Evolutionary conservation across 192 early-diverging fungal genomes (phyloP), one percentile per base, ranked within the genome.

Genomic region (Gigaspora rosea): DNA sequence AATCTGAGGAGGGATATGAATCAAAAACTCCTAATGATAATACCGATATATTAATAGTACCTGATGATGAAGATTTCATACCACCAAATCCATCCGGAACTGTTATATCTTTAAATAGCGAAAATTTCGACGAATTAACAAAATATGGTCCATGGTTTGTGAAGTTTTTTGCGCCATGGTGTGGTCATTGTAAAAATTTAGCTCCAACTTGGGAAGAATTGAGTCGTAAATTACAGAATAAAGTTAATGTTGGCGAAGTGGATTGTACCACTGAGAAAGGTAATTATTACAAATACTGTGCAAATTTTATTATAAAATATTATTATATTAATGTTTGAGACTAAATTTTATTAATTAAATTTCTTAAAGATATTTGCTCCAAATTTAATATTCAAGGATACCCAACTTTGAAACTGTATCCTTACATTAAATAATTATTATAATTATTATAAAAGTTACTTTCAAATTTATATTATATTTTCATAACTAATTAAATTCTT

Each of bases 101-200:
- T 59, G 85, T 88, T 6, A 78, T 90, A n/a, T 79, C 75, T n/a
- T 83, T 93, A 52, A 88, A 86, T 62, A 52, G 69, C 27, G 83
- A 79, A 71, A 87, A 80, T 80, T 91, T 90, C 80, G 82, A 83
- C 11, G 72, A 81, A 57, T 71, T 80, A 64, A 87, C 88, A 13
- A 83, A 87, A 16, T 78, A 81, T 15, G 89, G 88, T 0, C 91
- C 91, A 15, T 96, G 95, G 95, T 92, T 96, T 73, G 76, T 96
- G 46, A 88, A 94, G 82, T 96, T 96, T 82, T 94, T 92, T 82
- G 94, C 95, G 20, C 95, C 95, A 10, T 95, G 93, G 94, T 96
- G 94, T 79, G 80, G 86, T 22, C 95, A 96, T 81, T 98, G 96
- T 86, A 88, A 95, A 84, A 82, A 85, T 2, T 88, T 98, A 79